A percentile compares a stretch with the other conserved stretches of the same genome.
phyloP scores from a whole-genome alignment of 164 flowering plant species.

The Berberis thunbergii region DNA sequence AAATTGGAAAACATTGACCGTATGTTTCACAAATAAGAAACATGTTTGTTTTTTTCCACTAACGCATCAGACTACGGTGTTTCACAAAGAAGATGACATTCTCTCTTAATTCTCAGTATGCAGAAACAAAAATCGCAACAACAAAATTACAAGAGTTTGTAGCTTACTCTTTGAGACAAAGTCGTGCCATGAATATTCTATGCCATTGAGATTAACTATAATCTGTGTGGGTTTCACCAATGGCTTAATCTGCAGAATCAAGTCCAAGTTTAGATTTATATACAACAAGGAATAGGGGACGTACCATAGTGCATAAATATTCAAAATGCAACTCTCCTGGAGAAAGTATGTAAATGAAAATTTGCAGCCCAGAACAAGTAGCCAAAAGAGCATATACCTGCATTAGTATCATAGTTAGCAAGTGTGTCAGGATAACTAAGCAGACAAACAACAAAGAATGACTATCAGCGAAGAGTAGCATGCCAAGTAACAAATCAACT shows the following conservation, averaged over 20 bases:
- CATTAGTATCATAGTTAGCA: slow-evolving; percentile 7
- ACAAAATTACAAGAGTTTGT: background rate
- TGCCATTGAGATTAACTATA: slow-evolving; percentile 26
- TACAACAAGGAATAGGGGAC: background rate
- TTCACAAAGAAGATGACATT: too few relatives aligned
- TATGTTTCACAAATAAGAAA: too few relatives aligned
- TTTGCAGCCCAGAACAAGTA: slow-evolving; percentile 62
- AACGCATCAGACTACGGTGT: too few relatives aligned
- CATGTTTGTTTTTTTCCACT: too few relatives aligned
- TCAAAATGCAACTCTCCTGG: slow-evolving; percentile 43
- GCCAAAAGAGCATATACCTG: slow-evolving; percentile 93
- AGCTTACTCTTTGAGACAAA: slow-evolving; percentile 74
- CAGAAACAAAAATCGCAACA: background rate
- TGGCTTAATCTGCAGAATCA: slow-evolving; percentile 65
- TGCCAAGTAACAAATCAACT: too few relatives aligned
- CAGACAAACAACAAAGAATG: too few relatives aligned
- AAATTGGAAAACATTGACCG: too few relatives aligned
- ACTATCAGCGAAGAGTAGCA: too few relatives aligned
- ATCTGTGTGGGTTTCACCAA: slow-evolving; percentile 61
- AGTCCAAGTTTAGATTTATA: background rate
- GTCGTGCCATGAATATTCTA: slow-evolving; percentile 92
- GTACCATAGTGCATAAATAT: background rate
- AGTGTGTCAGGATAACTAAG: background rate
- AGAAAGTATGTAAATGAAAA: slow-evolving; percentile 90
- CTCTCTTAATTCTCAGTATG: background rate